These are phyloP conservation scores for Gastrolobium villosum DNA, from an alignment of 306 rosid species.

Conservation along the genomic window DNA sequence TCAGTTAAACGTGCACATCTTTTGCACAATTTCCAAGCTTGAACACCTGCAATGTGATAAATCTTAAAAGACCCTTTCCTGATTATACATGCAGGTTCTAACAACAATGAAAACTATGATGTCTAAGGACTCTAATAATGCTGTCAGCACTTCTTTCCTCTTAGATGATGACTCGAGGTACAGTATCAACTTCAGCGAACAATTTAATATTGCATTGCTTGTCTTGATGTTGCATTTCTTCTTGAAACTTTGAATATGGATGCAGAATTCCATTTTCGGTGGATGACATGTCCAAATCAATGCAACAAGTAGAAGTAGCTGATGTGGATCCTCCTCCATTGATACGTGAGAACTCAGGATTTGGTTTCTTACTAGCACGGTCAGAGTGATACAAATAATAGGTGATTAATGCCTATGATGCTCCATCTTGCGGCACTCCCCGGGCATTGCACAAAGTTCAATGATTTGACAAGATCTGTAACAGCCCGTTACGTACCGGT, in stretches of 20 bases:
- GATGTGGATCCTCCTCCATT: slow-evolving; percentile 97
- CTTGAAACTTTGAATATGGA: slow-evolving; percentile 41
- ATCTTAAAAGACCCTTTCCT: slow-evolving; percentile 17
- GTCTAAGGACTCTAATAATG: slow-evolving; percentile 91
- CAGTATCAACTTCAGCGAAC: slow-evolving; percentile 22
- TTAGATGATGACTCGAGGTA: slow-evolving; percentile 99
- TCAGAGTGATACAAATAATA: slow-evolving; percentile 64
- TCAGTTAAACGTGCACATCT: slow-evolving; percentile 19
- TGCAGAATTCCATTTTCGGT: slow-evolving; percentile 98
- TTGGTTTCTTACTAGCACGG: slow-evolving; percentile 90
- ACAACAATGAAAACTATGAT: slow-evolving; percentile 91
- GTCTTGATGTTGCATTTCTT: slow-evolving; percentile 4
- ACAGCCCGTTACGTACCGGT: too few species aligned
- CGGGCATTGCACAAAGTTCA: slow-evolving; percentile 56
- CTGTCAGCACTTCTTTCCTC: slow-evolving; percentile 97
- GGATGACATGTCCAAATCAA: slow-evolving; percentile 96
- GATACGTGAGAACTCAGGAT: slow-evolving; percentile 98
- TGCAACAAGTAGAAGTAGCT: slow-evolving; percentile 86
- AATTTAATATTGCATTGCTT: not conserved
- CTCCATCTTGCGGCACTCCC: slow-evolving; percentile 45
- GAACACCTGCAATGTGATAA: slow-evolving; percentile 16
- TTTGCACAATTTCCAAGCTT: slow-evolving; percentile 20
- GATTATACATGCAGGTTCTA: slow-evolving; percentile 67
- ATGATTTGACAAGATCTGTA: too few species aligned
- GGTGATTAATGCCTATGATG: slow-evolving; percentile 38